A percentile compares a stretch with the other conserved stretches of the same genome.
These are phyloP conservation scores for Colletotrichum siamense DNA, from an alignment of 2,329 filamentous ascomycete genomes.

Conservation along the genomic window DNA sequence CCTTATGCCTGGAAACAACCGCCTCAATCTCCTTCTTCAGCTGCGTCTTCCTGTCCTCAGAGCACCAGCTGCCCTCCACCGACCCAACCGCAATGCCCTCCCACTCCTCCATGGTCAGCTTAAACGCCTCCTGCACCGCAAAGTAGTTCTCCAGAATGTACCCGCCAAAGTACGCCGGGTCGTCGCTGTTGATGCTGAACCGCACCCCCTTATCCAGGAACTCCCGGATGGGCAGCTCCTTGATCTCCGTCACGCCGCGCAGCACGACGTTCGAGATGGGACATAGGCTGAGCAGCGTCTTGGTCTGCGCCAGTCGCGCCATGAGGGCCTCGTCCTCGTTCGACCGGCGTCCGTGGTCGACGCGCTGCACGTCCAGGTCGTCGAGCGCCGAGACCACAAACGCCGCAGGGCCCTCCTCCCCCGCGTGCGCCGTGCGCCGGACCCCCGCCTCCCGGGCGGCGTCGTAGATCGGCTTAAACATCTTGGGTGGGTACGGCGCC, in stretches of 20 bases:
- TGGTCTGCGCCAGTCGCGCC: constrained; percentile 58
- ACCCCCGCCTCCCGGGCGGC: constrained; percentile 53
- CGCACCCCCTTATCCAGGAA: constrained; percentile 69
- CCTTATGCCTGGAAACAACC: constrained; percentile 2
- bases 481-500: constrained; percentile 58
- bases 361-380: constrained; percentile 65
- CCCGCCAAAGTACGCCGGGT: constrained; percentile 77
- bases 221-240: constrained; percentile 59
- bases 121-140: constrained; percentile 75
- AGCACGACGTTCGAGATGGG: constrained; percentile 37
- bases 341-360: constrained; percentile 77
- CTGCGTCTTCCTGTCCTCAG: constrained; percentile 64
- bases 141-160: constrained; percentile 80
- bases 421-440: constrained; percentile 73
- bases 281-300: constrained; percentile 49
- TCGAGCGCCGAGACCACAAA: constrained; percentile 72
- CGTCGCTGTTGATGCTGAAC: constrained; percentile 78
- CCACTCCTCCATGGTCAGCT: constrained; percentile 70
- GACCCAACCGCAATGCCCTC: constrained; percentile 63
- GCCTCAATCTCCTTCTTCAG: constrained; percentile 54
- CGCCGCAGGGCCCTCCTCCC: constrained; percentile 73
- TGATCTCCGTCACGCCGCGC: constrained; percentile 21
- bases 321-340: constrained; percentile 65
- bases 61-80: constrained; percentile 71
- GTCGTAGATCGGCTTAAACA: constrained; percentile 67